Conservation (phyloP, 192 early-diverging fungal species). For the Hyaloraphidium curvatum region DNA sequence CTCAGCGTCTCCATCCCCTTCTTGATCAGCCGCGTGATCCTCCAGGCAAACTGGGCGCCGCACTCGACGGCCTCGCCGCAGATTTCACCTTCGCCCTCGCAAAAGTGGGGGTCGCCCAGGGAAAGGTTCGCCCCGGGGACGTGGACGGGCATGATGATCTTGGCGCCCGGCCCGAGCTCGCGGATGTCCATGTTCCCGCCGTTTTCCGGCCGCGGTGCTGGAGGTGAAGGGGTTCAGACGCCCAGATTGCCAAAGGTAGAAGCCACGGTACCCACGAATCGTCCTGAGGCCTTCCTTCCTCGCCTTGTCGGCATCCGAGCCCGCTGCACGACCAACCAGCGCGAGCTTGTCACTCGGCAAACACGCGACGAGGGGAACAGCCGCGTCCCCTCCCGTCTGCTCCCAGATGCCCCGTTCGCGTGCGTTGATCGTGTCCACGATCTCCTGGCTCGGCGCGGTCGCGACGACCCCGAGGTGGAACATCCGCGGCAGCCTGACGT, state of each 20-base stretch:
- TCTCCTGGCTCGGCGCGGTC: not conserved
- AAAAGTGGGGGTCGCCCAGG: slow-evolving; percentile 1
- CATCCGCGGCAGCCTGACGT: slow-evolving; percentile 1
- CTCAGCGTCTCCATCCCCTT: not conserved
- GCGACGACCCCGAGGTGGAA: not conserved
- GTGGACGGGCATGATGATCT: slow-evolving; percentile 1
- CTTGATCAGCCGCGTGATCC: not conserved
- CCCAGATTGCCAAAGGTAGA: not conserved
- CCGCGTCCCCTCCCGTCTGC: not conserved
- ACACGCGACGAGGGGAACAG: not conserved
- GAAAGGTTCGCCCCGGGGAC: not conserved
- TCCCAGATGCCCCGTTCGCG: not conserved
- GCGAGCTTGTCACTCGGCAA: not conserved
- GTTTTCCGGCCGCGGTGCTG: not conserved
- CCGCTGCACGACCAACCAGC: not conserved
- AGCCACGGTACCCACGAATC: not conserved
- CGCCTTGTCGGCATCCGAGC: not conserved
- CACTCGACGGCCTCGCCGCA: not conserved
- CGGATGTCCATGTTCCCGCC: slow-evolving; percentile 2
- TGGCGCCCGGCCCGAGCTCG: not conserved
- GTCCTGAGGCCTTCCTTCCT: not conserved
- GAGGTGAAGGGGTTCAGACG: not conserved
- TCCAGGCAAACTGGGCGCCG: not conserved
- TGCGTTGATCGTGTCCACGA: not conserved
- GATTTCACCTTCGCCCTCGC: slow-evolving; percentile 1